Conservation (phyloP, 2,329 filamentous ascomycete species). For the Tricladium varicosporioides region DNA sequence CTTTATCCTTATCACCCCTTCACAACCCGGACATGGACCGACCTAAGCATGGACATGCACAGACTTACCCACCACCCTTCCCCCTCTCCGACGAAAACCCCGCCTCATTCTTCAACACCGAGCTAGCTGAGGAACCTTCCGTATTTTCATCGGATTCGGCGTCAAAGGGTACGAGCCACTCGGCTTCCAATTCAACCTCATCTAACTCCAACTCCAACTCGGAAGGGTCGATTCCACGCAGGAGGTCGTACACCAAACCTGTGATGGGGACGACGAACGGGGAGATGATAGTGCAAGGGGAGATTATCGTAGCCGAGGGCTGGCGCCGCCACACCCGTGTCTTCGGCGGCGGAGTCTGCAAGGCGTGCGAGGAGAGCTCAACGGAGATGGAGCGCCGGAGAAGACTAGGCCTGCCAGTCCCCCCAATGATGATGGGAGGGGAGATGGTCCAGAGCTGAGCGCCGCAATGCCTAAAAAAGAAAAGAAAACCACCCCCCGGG, state of each 20-base stretch:
- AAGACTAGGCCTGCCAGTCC: neutral
- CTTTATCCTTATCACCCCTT: neutral
- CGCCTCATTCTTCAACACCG: no score
- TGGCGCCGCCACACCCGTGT: slow-evolving; percentile 33
- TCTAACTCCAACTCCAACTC: neutral
- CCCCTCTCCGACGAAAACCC: neutral
- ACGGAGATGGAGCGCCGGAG: slow-evolving; percentile 6
- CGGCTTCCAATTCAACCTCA: neutral
- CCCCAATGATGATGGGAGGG: neutral
- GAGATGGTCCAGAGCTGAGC: neutral
- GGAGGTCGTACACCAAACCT: slow-evolving; percentile 21
- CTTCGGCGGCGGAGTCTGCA: slow-evolving; percentile 32
- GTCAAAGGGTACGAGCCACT: neutral
- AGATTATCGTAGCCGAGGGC: slow-evolving; percentile 27
- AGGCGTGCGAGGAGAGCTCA: slow-evolving; percentile 30
- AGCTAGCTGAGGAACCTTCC: no score
- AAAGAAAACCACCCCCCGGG: no score
- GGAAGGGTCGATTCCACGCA: slow-evolving; percentile 1
- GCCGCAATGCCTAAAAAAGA: no score
- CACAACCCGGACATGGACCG: neutral
- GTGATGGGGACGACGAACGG: no score
- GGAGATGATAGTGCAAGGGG: slow-evolving; percentile 18
- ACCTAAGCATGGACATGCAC: neutral
- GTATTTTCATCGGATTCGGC: neutral
- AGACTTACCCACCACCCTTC: neutral